Evolutionary conservation across 2,329 filamentous ascomycete species (phyloP).

Genomic region (Pseudocercospora cruenta): DNA sequence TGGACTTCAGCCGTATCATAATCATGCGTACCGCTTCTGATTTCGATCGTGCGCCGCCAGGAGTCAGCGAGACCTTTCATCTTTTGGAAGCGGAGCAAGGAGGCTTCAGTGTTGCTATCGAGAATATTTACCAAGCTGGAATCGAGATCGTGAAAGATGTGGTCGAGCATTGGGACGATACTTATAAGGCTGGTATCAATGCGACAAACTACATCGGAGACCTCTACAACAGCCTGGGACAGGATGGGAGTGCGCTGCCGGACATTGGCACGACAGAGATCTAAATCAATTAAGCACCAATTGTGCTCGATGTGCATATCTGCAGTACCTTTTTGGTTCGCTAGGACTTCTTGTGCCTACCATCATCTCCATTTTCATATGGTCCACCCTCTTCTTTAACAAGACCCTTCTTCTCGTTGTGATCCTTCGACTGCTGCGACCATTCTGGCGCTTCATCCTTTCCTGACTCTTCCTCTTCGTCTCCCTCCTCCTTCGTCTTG

Average conservation of each 20-base stretch:
- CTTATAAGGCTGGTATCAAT: slow-evolving; percentile 59
- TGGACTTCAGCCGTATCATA: slow-evolving; percentile 42
- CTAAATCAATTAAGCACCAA: slow-evolving; percentile 13
- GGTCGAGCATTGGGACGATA: slow-evolving; percentile 60
- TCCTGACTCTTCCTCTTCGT: slow-evolving; percentile 64
- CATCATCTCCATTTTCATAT: slow-evolving; percentile 42
- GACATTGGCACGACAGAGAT: slow-evolving; percentile 51
- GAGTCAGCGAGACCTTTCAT: slow-evolving; percentile 60
- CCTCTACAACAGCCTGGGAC: slow-evolving; percentile 68
- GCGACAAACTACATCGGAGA: slow-evolving; percentile 70
- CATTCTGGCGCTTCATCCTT: slow-evolving; percentile 65
- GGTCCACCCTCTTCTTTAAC: slow-evolving; percentile 52
- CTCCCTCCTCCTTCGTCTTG: slow-evolving; percentile 65
- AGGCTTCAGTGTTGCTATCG: slow-evolving; percentile 64
- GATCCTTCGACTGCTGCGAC: slow-evolving; percentile 59
- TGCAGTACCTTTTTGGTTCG: neutral
- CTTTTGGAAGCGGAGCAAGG: slow-evolving; percentile 64
- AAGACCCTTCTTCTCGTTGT: slow-evolving; percentile 61
- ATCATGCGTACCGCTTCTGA: slow-evolving; percentile 47
- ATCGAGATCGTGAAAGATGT: slow-evolving; percentile 68
- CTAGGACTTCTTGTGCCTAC: slow-evolving; percentile 39
- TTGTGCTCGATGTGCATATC: neutral
- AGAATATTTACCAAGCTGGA: slow-evolving; percentile 69
- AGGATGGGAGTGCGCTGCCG: slow-evolving; percentile 60
- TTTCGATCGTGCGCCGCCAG: slow-evolving; percentile 70